phyloP scores from a whole-genome alignment of 2,329 filamentous ascomycete genomes.

The Clarireedia paspali region DNA sequence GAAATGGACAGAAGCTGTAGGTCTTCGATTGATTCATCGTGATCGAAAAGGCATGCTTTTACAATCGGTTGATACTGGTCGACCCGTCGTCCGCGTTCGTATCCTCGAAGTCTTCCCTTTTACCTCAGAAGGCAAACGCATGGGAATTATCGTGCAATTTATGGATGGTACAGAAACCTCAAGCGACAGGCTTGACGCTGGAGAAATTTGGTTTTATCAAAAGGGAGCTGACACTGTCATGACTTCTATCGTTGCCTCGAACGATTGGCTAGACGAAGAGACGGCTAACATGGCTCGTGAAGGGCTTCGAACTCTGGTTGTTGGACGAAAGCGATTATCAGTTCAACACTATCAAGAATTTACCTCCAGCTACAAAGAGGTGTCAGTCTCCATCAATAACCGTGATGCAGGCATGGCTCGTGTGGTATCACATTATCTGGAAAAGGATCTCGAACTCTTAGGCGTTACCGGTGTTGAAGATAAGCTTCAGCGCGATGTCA shows the following conservation, averaged over 20 bases:
- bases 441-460: conserved; percentile 81
- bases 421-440: conserved; percentile 73
- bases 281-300: conserved; percentile 99
- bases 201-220: conserved; percentile 97
- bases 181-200: conserved; percentile 41
- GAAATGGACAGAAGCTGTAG: conserved; percentile 87
- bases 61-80: conserved; percentile 66
- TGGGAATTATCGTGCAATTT: conserved; percentile 95
- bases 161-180: conserved; percentile 48
- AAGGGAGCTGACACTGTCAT: conserved; percentile 98
- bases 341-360: conserved; percentile 76
- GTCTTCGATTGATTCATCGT: conserved; percentile 73
- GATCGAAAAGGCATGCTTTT: conserved; percentile 82
- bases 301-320: conserved; percentile 85
- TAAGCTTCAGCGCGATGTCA: conserved; percentile 91
- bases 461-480: conserved; percentile 98
- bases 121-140: conserved; percentile 94
- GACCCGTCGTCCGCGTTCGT: conserved; percentile 71
- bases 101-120: conserved; percentile 96
- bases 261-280: conserved; percentile 98
- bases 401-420: conserved; percentile 76
- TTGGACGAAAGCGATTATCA: conserved; percentile 85
- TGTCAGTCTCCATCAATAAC: conserved; percentile 69
- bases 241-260: conserved; percentile 88
- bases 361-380: conserved; percentile 63